Evolutionary conservation across 352 stramenopile species (phyloP).

Genomic region (Pythium utonaiense): DNA sequence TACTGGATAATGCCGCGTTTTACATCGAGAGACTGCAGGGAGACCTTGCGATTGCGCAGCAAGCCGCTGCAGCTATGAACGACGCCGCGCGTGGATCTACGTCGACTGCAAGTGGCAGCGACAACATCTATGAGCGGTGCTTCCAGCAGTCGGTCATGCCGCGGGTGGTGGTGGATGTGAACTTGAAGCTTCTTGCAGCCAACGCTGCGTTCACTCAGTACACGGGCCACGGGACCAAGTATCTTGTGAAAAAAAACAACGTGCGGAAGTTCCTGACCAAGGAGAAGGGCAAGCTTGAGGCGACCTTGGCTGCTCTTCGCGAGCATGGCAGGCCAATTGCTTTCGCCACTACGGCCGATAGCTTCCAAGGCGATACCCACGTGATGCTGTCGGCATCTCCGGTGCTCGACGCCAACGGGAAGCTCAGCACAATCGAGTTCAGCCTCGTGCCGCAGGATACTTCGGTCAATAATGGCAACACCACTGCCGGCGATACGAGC

Average conservation of each 20-base stretch:
- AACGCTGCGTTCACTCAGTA: conserved; percentile 53
- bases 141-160: conserved; percentile 67
- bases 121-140: conserved; percentile 31
- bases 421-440: background rate
- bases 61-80: conserved; percentile 18
- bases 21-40: conserved; percentile 22
- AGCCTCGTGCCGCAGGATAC: background rate
- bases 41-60: conserved; percentile 24
- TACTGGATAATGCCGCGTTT: conserved; percentile 23
- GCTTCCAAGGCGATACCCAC: background rate
- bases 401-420: background rate
- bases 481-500: background rate
- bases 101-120: conserved; percentile 21
- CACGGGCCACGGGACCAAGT: background rate
- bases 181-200: conserved; percentile 51
- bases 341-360: background rate
- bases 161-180: conserved; percentile 50
- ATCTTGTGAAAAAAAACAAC: background rate
- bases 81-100: conserved; percentile 2
- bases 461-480: background rate
- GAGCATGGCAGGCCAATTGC: background rate
- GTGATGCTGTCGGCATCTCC: background rate
- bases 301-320: background rate
- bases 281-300: background rate
- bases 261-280: background rate